These are phyloP conservation scores for Saccharomyces hybrid DNA, from an alignment of 1,139 yeast species.

Conservation along the genomic window DNA sequence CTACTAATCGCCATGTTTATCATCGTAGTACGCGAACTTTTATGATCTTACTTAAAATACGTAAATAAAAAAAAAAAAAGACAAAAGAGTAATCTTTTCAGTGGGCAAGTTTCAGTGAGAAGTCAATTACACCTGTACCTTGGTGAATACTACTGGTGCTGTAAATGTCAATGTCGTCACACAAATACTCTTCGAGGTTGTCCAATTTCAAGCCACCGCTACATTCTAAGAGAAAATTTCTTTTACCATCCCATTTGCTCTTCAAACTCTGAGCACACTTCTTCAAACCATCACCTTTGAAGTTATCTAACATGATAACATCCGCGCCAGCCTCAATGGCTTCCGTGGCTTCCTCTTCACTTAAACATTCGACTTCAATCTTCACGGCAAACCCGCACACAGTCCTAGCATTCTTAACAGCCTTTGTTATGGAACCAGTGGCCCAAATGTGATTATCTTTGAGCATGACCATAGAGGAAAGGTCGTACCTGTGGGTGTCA, in stretches of 20 bases:
- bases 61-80: neutral
- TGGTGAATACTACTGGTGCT: conserved; percentile 93
- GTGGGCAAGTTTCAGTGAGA: conserved; percentile 67
- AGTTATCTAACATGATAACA: conserved; percentile 91
- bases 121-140: conserved; percentile 76
- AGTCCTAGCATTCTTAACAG: conserved; percentile 65
- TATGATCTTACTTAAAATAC: neutral
- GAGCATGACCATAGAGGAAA: conserved; percentile 92
- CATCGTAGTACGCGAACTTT: neutral
- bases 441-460: conserved; percentile 93
- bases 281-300: conserved; percentile 58
- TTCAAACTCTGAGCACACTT: conserved; percentile 60
- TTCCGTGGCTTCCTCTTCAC: conserved; percentile 78
- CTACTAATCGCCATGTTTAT: no score
- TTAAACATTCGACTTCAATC: conserved; percentile 86
- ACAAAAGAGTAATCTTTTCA: conserved; percentile 2
- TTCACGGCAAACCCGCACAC: conserved; percentile 88
- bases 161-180: conserved; percentile 80
- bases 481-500: conserved; percentile 86
- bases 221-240: conserved; percentile 69
- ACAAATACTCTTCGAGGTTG: conserved; percentile 58
- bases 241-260: conserved; percentile 46
- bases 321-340: conserved; percentile 96
- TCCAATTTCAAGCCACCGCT: conserved; percentile 80
- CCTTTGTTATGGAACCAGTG: conserved; percentile 82